Evolutionary conservation across 1,284 basidiomycete genomes (phyloP), one percentile per base, ranked within the genome.

Genomic region (Athelia psychrophila): DNA sequence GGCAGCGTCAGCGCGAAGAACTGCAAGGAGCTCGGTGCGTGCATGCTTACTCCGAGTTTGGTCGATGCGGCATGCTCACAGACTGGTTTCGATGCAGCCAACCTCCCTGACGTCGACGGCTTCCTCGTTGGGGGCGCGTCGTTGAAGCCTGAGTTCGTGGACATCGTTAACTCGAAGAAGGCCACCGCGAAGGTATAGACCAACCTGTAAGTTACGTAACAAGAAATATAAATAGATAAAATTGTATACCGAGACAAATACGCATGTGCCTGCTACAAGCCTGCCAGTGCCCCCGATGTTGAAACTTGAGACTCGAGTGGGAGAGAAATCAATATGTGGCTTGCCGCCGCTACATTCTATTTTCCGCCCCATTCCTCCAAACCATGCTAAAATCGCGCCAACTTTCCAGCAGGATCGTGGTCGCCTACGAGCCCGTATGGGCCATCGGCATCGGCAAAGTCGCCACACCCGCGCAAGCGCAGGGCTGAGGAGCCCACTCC

Each of bases 71-170:
- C 19, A 24, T 25, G 36, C 36, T 53, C 32, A 44, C 42, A 51
- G 49, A 50, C 54, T 22, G 51, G 42, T 54, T 47, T 44, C 25
- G 19, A 12, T 50, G 36, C 55, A 95, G 92, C 84, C 46, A 69
- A 67, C 2, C 88, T 92, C 66, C 75, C 77, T 10, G 95, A 98
- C 70, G 90, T 99, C 53, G 95, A 98, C 70, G 96, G 96, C n/a
- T 98, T 98, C 88, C 86, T 99, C 58, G 97, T 99, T 35, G 97
- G 97, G 38, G 96, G 96, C 25, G 96, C 97, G 33, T 96, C 93
- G 38, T 81, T 99, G 72, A 99, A 99, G 78, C 95, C 96, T 55
- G 95, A 98, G 72, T 96, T 98, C 62, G 84, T 90, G 53, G 78
- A 98, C 57, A 98, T 98, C 68, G 84, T 95, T 80, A 96, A 96